Evolutionary conservation across 768 basidiomycete genomes (phyloP), one percentile per base, ranked within the genome.

Genomic region (Phanerochaete carnosa): DNA sequence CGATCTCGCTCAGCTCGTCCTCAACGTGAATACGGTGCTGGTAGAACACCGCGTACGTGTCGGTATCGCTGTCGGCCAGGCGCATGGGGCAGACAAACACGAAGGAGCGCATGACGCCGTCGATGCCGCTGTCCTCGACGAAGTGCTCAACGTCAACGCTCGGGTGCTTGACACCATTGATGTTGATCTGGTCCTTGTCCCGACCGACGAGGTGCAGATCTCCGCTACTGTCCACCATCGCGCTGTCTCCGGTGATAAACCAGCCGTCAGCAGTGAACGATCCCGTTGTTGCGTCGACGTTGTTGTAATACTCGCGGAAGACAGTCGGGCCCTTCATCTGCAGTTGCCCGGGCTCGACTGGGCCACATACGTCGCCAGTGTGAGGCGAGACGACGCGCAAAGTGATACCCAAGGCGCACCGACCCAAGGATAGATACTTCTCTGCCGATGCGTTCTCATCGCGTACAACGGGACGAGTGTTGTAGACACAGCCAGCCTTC

Each of bases 171-270:
- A 74, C 72, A 23, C 79, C 78, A 47, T 80, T 77, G 56, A 79
- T 75, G 59, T 78, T 79, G 62, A 80, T 79, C 33, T 45, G 39
- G 54, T 55, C 54, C 54, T 79, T 79, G 63, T 78, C 75, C 30
- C 78, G 72, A 7, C 78, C 77, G 45, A 74, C 68, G 29, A 79
- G 66, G 47, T 69, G 70, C 57, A 80, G 68, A 56, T 79, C 60
- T 77, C 75, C 32, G 68, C 69, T 2, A 73, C 69, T 61, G 59
- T 79, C 77, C 11, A 81, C 65, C 35, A 73, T 66, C 2, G 79
- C 83, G 7, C 81, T 69, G 63, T 87, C 86, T 1, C 86, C 85
- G n/a, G 84, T 85, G 64, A 78, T 79, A 70, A 83, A 82, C 85
- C 85, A 87, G 6, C 80, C 75, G 22, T 79, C 81, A 8, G 69